These are phyloP conservation scores for Elongisporangium prolatum DNA, from an alignment of 352 stramenopile species.

Conservation along the genomic window DNA sequence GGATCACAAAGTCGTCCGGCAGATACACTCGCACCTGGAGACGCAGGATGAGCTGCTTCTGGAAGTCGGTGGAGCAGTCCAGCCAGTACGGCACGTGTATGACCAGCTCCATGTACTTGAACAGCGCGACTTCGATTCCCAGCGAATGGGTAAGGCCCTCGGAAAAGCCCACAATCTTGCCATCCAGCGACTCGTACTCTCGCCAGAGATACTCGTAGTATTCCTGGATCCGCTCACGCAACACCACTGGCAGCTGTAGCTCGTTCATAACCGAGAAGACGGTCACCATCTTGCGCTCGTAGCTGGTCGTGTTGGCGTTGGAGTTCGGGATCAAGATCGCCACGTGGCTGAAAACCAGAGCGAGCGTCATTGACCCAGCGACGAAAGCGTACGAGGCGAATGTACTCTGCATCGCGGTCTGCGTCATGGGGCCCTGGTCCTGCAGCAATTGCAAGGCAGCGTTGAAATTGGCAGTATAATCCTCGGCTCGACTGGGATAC, in stretches of 20 bases:
- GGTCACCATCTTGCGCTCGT: conserved; percentile 52
- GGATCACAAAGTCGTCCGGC: conserved; percentile 55
- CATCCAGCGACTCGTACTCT: conserved; percentile 63
- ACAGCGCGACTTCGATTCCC: conserved; percentile 57
- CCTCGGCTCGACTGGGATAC: conserved; percentile 10
- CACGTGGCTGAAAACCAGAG: conserved; percentile 52
- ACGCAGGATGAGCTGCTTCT: conserved; percentile 43
- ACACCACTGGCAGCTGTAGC: conserved; percentile 30
- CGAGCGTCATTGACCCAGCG: conserved; percentile 36
- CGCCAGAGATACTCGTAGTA: conserved; percentile 68
- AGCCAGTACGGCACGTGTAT: conserved; percentile 41
- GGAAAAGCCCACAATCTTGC: conserved; percentile 39
- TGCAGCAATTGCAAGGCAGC: conserved; percentile 32
- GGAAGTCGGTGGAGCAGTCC: conserved; percentile 41
- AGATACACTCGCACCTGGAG: conserved; percentile 50
- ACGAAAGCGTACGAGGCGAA: conserved; percentile 36
- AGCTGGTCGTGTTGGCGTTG: conserved; percentile 38
- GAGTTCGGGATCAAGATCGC: conserved; percentile 55
- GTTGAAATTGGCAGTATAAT: conserved; percentile 33
- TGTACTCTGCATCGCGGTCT: conserved; percentile 22
- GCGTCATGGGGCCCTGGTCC: conserved; percentile 26
- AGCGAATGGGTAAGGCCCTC: conserved; percentile 59
- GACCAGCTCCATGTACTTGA: conserved; percentile 61
- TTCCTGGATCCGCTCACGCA: conserved; percentile 61
- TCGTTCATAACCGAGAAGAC: conserved; percentile 49